phyloP scores from a whole-genome alignment of 805 yeast genomes.

The Pichia eremophila region DNA sequence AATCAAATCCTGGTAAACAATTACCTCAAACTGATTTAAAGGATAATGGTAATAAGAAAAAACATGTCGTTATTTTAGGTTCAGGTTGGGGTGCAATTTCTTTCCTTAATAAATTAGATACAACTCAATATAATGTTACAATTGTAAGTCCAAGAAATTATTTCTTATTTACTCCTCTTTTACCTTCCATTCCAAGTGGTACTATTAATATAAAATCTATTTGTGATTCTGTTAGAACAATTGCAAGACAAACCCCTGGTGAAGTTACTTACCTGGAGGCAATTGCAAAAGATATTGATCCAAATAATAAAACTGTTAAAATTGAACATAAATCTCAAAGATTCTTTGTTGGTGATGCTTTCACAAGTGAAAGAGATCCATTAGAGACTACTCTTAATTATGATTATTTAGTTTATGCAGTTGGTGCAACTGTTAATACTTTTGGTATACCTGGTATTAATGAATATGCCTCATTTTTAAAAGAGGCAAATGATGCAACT shows the following conservation, averaged over 20 bases:
- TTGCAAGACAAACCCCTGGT: slow-evolving; percentile 67
- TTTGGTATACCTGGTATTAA: slow-evolving; percentile 92
- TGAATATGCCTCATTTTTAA: slow-evolving; percentile 79
- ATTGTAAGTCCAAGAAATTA: slow-evolving; percentile 92
- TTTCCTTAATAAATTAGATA: slow-evolving; percentile 72
- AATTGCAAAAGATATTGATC: slow-evolving; percentile 78
- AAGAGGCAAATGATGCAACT: slow-evolving; percentile 84
- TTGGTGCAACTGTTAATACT: slow-evolving; percentile 92
- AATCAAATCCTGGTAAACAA: slow-evolving; percentile 53
- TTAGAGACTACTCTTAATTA: slow-evolving; percentile 43
- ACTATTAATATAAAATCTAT: slow-evolving; percentile 84
- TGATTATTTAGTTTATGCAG: slow-evolving; percentile 85
- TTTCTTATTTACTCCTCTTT: slow-evolving; percentile 89
- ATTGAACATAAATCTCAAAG: slow-evolving; percentile 49
- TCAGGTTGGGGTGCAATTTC: slow-evolving; percentile 96
- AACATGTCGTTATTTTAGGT: slow-evolving; percentile 71
- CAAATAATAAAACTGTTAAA: slow-evolving; percentile 52
- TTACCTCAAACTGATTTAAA: slow-evolving; percentile 42
- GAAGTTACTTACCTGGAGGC: slow-evolving; percentile 83
- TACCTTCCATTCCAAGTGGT: slow-evolving; percentile 93
- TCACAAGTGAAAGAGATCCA: slow-evolving; percentile 35
- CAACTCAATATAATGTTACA: slow-evolving; percentile 79
- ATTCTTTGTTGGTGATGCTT: slow-evolving; percentile 46
- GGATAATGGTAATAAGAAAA: slow-evolving; percentile 48
- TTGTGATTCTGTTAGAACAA: slow-evolving; percentile 84